phyloP scores from a whole-genome alignment of 257 asterid genomes.

The Knoxia roxburghii region DNA sequence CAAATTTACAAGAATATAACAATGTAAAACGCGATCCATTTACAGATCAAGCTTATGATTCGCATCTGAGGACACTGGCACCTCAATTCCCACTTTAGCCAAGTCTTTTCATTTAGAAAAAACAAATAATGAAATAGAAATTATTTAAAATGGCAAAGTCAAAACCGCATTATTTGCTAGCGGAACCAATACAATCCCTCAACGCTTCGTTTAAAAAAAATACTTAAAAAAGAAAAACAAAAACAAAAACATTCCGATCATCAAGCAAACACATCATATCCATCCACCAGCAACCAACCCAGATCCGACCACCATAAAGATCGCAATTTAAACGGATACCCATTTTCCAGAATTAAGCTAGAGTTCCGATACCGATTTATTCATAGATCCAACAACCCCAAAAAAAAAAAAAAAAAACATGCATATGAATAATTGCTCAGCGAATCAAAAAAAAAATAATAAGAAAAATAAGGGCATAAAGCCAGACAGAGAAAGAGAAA shows the following conservation, averaged over 20 bases:
- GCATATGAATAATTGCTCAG: not conserved
- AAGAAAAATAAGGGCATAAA: not conserved
- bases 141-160: not conserved
- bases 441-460: not conserved
- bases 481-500: not conserved
- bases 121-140: not conserved
- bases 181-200: not conserved
- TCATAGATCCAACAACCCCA: conserved; percentile 14
- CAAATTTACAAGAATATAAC: not conserved
- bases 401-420: not conserved
- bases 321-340: not conserved
- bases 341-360: not conserved
- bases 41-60: not conserved
- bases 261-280: not conserved
- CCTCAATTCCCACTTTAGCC: not conserved
- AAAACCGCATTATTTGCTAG: conserved; percentile 1
- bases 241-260: not conserved
- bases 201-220: not conserved
- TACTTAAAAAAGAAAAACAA: not conserved
- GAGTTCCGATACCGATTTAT: not conserved
- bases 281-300: conserved; percentile 6
- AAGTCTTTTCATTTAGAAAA: not conserved
- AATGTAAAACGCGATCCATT: not conserved
- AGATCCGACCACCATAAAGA: conserved; percentile 18
- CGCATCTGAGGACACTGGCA: not conserved